Base-by-base conservation (phyloP, 2,329 filamentous ascomycete genomes). In the Aspergillus cejpii region DNA sequence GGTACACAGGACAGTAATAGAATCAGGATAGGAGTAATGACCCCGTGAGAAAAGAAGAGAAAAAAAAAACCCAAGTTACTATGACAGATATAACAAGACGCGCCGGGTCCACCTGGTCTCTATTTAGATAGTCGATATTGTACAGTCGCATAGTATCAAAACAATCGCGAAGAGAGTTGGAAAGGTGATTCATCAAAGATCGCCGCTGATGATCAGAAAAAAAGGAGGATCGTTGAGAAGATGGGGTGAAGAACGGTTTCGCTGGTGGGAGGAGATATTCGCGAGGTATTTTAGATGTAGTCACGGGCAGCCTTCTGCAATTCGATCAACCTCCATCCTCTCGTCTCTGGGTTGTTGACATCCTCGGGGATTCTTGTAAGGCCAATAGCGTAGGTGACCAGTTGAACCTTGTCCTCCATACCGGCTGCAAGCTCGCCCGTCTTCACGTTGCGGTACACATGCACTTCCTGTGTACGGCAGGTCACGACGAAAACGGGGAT, bases 351-450 rank as follows among this genome's bases (percentile, higher is more conserved):
- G 68, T 98, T 97, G 74, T 84, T 91, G 56, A 97, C 91, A 57
- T 98, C 92, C 64, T 98, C 92, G 2, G 92, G 84, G 48, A 94
- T 82, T 54, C 92, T 78, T 3, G 92, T 98, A 49, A 98, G 85
- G 58, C 92, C 92, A 57, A 98, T 97, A 52, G 91, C 92, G 63
- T 98, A 98, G 2, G 92, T 97, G 55, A 98, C 92, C 56, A 95
- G 83, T 71, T 98, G 92, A 19, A 98, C 92, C 72, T 90, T 94
- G 71, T 98, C 92, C 69, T 98, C 92, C 89, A 96, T 97, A 34
- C 92, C 92, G 10, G 91, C 91, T 2, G 91, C 90, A 38, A 98
- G 79, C 67, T 96, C 77, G 52, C 84, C 84, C 1, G 84, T 84
- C 77, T 98, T 97, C 47, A 84, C 82, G 54, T 97, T 94, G 51